These are phyloP conservation scores for Dipodascus geniculatus DNA, from an alignment of 805 yeast species.

Conservation along the genomic window DNA sequence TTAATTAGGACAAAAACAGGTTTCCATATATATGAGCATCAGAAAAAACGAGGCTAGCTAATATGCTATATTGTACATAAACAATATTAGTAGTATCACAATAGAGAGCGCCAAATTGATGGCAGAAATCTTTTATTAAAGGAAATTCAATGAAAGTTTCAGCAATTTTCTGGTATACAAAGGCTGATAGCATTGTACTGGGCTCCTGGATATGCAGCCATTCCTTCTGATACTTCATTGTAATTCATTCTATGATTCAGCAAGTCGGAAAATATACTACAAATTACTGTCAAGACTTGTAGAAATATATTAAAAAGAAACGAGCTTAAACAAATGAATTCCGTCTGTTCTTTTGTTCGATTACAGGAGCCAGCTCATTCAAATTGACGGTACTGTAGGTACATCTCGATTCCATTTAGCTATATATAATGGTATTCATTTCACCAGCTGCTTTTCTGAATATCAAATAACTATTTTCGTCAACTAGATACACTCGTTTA, in stretches of 20 bases:
- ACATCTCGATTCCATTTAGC: neutral
- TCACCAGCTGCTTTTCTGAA: neutral
- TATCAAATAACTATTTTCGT: neutral
- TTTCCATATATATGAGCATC: no score
- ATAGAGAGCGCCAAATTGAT: neutral
- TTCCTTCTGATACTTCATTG: no score
- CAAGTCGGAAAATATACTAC: no score
- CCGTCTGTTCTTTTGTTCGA: neutral
- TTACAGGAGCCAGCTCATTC: neutral
- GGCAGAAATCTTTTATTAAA: neutral
- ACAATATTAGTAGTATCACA: neutral
- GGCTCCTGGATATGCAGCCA: neutral
- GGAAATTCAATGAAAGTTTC: neutral
- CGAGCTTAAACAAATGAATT: neutral
- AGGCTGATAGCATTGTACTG: neutral
- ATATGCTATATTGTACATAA: neutral
- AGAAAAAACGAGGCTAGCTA: neutral
- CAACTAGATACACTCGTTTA: neutral
- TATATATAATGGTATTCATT: no score
- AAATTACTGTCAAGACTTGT: no score
- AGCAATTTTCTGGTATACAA: neutral
- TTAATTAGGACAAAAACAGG: neutral
- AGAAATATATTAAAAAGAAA: neutral
- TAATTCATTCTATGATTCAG: no score
- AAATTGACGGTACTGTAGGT: neutral